These are phyloP conservation scores for Colletotrichum tofieldiae DNA, from an alignment of 2,329 filamentous ascomycete species.

Conservation along the genomic window DNA sequence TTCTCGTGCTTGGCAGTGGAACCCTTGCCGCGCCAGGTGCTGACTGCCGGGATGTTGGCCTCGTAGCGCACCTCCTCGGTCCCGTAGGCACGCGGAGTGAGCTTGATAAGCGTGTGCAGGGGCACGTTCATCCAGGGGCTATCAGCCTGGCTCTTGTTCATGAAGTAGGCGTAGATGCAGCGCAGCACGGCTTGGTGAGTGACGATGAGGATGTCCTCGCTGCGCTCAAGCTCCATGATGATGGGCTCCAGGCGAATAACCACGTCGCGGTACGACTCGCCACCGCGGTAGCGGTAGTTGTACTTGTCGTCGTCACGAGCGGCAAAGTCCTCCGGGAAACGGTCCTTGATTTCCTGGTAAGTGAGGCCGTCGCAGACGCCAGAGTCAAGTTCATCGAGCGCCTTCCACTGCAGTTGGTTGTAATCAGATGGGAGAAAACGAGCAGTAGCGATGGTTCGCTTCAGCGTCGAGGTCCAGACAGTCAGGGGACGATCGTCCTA, in stretches of 20 bases:
- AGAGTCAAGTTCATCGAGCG: conserved; percentile 95
- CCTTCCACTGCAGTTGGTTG: conserved; percentile 98
- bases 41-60: conserved; percentile 95
- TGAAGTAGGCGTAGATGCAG: conserved; percentile 99
- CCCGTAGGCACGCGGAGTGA: conserved; percentile 94
- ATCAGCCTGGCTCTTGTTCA: conserved; percentile 94
- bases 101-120: conserved; percentile 94
- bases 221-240: conserved; percentile 98
- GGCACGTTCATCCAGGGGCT: conserved; percentile 99
- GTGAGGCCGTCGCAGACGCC: conserved; percentile 97
- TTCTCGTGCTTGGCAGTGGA: conserved; percentile 91
- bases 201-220: conserved; percentile 97
- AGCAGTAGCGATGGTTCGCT: conserved; percentile 92
- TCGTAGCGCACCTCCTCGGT: conserved; percentile 91
- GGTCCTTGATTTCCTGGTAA: conserved; percentile 93
- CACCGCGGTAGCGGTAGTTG: conserved; percentile 98
- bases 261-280: conserved; percentile 95
- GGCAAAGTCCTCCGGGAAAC: conserved; percentile 94
- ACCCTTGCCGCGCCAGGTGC: conserved; percentile 95
- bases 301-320: conserved; percentile 99
- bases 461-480: conserved; percentile 76
- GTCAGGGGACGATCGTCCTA: conserved; percentile 74
- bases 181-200: conserved; percentile 97
- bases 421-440: conserved; percentile 85
- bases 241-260: conserved; percentile 98